A percentile compares a stretch with the other conserved stretches of the same genome.
phyloP scores from a whole-genome alignment of 2,329 filamentous ascomycete genomes.

The Scytalidium sp. region DNA sequence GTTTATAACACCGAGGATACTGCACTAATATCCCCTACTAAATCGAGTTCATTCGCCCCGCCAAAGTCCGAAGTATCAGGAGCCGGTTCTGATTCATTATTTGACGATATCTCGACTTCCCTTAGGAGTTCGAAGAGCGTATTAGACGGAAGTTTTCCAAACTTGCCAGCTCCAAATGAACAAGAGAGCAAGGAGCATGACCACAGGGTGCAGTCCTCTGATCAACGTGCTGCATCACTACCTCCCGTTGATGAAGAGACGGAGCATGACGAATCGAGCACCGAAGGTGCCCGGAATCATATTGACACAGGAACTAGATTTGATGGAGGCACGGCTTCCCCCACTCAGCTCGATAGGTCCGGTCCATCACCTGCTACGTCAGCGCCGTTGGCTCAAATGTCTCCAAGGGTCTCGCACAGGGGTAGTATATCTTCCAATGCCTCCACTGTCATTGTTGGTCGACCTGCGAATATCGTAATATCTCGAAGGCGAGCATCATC shows the following conservation, averaged over 20 bases:
- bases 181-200: neutral
- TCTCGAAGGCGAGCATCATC: slow-evolving; percentile 8
- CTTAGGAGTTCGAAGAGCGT: too few relatives aligned
- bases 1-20: neutral
- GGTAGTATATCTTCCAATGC: slow-evolving; percentile 17
- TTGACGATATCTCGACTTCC: neutral
- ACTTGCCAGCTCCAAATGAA: neutral
- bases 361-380: neutral
- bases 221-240: neutral
- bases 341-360: neutral
- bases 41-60: neutral
- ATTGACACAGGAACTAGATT: neutral
- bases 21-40: too few relatives aligned
- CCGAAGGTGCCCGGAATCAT: neutral
- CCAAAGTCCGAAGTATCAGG: too few relatives aligned
- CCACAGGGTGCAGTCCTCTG: neutral
- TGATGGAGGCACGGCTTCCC: neutral
- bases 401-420: slow-evolving; percentile 5
- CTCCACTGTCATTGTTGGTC: slow-evolving; percentile 14
- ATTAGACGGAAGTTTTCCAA: too few relatives aligned
- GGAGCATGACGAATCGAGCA: neutral
- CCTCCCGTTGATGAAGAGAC: neutral
- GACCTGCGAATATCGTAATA: neutral
- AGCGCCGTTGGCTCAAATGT: neutral
- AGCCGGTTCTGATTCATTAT: too few relatives aligned